phyloP scores from a whole-genome alignment of 2,329 filamentous ascomycete species.

The Aspergillus jensenii region DNA sequence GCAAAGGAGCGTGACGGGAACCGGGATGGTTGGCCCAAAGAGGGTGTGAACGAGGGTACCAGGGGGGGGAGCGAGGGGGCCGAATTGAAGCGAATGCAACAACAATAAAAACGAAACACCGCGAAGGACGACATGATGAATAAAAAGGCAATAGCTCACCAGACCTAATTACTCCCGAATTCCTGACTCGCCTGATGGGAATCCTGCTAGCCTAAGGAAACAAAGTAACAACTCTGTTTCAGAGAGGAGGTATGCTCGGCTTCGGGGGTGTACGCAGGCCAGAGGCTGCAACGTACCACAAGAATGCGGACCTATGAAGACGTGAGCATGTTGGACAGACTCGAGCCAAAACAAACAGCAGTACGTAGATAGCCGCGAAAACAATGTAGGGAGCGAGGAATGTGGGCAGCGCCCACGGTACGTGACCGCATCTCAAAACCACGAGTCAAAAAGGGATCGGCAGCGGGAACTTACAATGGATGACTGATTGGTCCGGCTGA shows the following conservation, averaged over 20 bases:
- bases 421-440: background rate
- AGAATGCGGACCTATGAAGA: slow-evolving; percentile 18
- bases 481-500: slow-evolving; percentile 12
- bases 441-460: slow-evolving; percentile 2
- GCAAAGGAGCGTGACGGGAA: slow-evolving; percentile 7
- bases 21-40: background rate
- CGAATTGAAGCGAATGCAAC: background rate
- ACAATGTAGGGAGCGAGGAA: slow-evolving; percentile 24
- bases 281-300: slow-evolving; percentile 13
- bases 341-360: slow-evolving; percentile 15
- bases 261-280: slow-evolving; percentile 6
- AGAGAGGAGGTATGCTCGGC: slow-evolving; percentile 13
- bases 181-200: slow-evolving; percentile 15
- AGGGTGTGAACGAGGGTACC: background rate
- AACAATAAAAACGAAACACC: background rate
- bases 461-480: slow-evolving; percentile 9
- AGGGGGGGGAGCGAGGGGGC: background rate
- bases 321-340: slow-evolving; percentile 10
- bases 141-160: slow-evolving; percentile 16
- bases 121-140: slow-evolving; percentile 6
- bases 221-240: slow-evolving; percentile 13
- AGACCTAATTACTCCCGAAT: slow-evolving; percentile 12
- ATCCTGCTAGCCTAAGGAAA: slow-evolving; percentile 14
- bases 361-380: slow-evolving; percentile 10
- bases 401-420: slow-evolving; percentile 9